Evolutionary conservation across 306 rosid species (phyloP), one percentile per base, ranked within the genome.

Genomic region (Cicer arietinum): DNA sequence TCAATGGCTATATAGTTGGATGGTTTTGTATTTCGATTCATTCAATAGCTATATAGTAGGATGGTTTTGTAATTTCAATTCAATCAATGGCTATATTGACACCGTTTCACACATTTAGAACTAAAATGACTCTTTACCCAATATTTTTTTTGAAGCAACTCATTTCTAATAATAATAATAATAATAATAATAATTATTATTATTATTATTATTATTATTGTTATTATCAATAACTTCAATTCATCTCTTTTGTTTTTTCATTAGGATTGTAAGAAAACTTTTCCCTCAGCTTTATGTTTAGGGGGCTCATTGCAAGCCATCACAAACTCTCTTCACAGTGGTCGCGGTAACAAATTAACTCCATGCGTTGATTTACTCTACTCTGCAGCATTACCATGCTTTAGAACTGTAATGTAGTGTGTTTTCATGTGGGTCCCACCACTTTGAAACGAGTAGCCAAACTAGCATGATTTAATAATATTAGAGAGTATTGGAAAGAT

Each of bases 241-340:
- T 8, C 14, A 44, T 42, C 5, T 4, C 37, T 47, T 12, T 46
- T 20, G 6, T 3, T 56, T 18, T 58, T 79, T 56, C 42, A 17
- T 44, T 52, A 93, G 94, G 98, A 94, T 75, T 91, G 97, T 71
- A 94, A 86, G 80, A 94, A 86, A 85, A 76, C 88, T 73, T 94
- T 94, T 79, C 96, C 97, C 1, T 77, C 89, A 9, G 96, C 98
- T 18, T 88, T 94, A 73, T 94, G 97, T 80, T 81, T 90, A 70
- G 98, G 98, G 25, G 98, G 97, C 70, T 86, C 96, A 1, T 52
- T 91, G 71, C 90, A 84, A 81, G 80, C 97, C 7, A 58, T 94
- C 81, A 86, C 86, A 64, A 84, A 89, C 64, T 78, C 84, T 53
- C 85, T 90, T 52, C 68, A 7, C 0, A 41, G 12, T 25, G 56